A percentile compares a stretch with the other conserved stretches of the same genome.
Conservation (phyloP, 306 rosid genomes). For the Herpetospermum pedunculosum region DNA sequence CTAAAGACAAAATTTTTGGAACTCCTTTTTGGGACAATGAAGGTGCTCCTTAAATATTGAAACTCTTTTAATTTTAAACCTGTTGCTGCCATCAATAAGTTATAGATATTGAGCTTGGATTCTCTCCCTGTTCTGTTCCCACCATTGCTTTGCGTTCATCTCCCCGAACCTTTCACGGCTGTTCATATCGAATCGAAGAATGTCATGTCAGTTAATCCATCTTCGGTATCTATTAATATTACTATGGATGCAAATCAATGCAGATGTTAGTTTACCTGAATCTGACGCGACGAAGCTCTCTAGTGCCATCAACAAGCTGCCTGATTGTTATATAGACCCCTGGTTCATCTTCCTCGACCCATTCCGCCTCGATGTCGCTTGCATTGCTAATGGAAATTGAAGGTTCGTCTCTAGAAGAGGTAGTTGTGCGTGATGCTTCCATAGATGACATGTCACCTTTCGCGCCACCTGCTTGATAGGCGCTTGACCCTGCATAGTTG, state of each 20-base stretch:
- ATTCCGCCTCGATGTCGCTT: constrained; percentile 62
- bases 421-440: constrained; percentile 74
- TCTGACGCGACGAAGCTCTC: constrained; percentile 78
- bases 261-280: constrained; percentile 50
- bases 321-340: constrained; percentile 79
- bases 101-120: constrained; percentile 74
- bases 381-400: constrained; percentile 62
- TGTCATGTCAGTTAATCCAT: background rate
- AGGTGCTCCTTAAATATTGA: background rate
- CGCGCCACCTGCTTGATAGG: constrained; percentile 11
- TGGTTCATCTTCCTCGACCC: constrained; percentile 84
- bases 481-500: constrained; percentile 17
- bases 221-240: background rate
- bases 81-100: constrained; percentile 7
- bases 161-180: constrained; percentile 84
- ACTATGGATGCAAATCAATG: background rate
- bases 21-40: background rate
- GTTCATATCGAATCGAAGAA: constrained; percentile 9
- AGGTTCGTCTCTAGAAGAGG: constrained; percentile 64
- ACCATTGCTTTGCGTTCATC: constrained; percentile 66
- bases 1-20: constrained; percentile 5
- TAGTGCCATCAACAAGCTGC: constrained; percentile 63
- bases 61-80: background rate
- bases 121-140: constrained; percentile 85
- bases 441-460: constrained; percentile 23